Evolutionary conservation across 495 filamentous ascomycete genomes (phyloP).

Genomic region (Hypoxylon subgilvum): DNA sequence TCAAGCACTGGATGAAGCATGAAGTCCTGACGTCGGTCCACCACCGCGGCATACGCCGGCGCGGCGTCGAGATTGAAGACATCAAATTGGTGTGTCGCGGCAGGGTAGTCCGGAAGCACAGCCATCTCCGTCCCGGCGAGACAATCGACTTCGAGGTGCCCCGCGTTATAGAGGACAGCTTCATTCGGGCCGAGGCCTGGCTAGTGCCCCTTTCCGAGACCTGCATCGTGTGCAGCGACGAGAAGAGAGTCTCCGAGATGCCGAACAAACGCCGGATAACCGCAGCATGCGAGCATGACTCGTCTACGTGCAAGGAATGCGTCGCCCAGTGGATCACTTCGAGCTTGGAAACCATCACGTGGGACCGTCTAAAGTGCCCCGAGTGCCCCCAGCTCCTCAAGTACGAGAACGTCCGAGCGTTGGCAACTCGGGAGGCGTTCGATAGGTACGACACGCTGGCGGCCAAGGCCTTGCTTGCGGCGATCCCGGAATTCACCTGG

Average conservation of each 20-base stretch:
- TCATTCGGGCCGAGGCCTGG: slow-evolving; percentile 44
- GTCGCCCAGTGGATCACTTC: slow-evolving; percentile 44
- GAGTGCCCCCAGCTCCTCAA: slow-evolving; percentile 47
- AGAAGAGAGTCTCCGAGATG: slow-evolving; percentile 45
- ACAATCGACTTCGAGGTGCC: slow-evolving; percentile 44
- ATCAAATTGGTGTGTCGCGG: slow-evolving; percentile 33
- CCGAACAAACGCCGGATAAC: slow-evolving; percentile 40
- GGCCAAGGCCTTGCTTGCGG: slow-evolving; percentile 39
- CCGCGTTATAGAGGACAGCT: slow-evolving; percentile 37
- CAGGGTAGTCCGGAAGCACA: slow-evolving; percentile 15
- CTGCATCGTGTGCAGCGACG: slow-evolving; percentile 49
- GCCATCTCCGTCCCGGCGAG: slow-evolving; percentile 33
- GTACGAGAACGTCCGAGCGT: slow-evolving; percentile 43
- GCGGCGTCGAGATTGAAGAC: slow-evolving; percentile 24
- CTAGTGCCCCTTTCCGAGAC: slow-evolving; percentile 40
- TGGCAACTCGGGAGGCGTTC: slow-evolving; percentile 42
- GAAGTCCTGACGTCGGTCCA: slow-evolving; percentile 13
- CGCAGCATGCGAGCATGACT: slow-evolving; percentile 41
- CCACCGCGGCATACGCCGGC: slow-evolving; percentile 4
- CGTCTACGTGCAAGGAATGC: slow-evolving; percentile 46
- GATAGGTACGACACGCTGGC: slow-evolving; percentile 43
- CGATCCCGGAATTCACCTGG: slow-evolving; percentile 48
- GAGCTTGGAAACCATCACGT: slow-evolving; percentile 40
- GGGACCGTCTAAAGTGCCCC: slow-evolving; percentile 48
- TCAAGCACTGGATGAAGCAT: slow-evolving; percentile 33